Evolutionary conservation across 768 basidiomycete species (phyloP).

Genomic region (Austroboletus eburneus): DNA sequence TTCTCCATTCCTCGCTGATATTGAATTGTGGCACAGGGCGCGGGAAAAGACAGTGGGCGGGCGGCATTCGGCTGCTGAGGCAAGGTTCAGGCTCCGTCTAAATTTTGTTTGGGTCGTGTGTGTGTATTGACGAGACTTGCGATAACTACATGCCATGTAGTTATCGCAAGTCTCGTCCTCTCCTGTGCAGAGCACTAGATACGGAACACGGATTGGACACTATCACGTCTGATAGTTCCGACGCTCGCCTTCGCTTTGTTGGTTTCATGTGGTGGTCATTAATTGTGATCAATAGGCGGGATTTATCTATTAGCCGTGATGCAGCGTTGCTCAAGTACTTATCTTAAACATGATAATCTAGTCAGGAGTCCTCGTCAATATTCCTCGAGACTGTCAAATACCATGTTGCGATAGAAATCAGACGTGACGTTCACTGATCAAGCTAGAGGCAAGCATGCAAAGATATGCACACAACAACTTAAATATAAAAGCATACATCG

Average conservation of each 20-base stretch:
- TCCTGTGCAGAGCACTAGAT: conserved; percentile 48
- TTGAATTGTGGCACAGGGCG: too few relatives aligned
- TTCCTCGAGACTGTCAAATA: neutral
- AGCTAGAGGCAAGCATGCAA: neutral
- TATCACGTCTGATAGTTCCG: conserved; percentile 37
- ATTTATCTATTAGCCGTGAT: neutral
- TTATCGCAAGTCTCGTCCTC: conserved; percentile 68
- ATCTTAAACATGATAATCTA: neutral
- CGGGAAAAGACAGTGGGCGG: too few relatives aligned
- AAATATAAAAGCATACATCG: neutral
- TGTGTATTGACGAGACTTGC: too few relatives aligned
- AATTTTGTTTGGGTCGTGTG: too few relatives aligned
- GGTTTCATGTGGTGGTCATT: neutral
- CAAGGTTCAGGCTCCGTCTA: conserved; percentile 25
- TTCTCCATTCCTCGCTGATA: too few relatives aligned
- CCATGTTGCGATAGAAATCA: neutral
- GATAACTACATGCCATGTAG: conserved; percentile 85
- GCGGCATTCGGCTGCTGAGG: too few relatives aligned
- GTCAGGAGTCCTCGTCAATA: neutral
- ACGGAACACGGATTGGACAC: conserved; percentile 46
- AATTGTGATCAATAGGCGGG: neutral
- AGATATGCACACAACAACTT: neutral
- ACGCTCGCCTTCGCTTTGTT: neutral
- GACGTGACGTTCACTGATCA: neutral
- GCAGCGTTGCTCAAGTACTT: neutral